Conservation (phyloP, 495 filamentous ascomycete genomes). For the Aspergillus taichungensis region DNA sequence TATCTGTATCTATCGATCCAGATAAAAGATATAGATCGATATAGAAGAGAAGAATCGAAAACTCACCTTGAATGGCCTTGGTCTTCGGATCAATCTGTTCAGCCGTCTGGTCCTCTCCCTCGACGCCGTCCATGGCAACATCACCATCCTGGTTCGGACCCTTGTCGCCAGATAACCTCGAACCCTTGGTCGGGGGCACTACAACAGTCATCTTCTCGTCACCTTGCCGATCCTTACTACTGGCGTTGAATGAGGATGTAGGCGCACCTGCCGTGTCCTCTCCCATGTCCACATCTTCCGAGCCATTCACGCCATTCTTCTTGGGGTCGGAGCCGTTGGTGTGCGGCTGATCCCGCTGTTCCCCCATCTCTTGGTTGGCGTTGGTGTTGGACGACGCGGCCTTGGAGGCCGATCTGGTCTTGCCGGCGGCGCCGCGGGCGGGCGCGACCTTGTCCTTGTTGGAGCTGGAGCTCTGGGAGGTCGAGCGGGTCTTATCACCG, state of each 20-base stretch:
- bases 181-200: conserved; percentile 67
- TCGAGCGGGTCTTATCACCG: conserved; percentile 45
- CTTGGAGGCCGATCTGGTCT: conserved; percentile 43
- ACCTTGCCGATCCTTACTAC: conserved; percentile 59
- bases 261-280: conserved; percentile 57
- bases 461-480: conserved; percentile 42
- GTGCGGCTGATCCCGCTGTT: conserved; percentile 55
- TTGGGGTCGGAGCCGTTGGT: conserved; percentile 61
- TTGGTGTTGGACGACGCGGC: conserved; percentile 39
- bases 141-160: conserved; percentile 60
- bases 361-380: conserved; percentile 38
- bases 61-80: conserved; percentile 58
- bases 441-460: conserved; percentile 40
- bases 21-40: not conserved
- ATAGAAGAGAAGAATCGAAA: conserved; percentile 5
- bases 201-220: conserved; percentile 82
- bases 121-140: conserved; percentile 61
- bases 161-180: conserved; percentile 51
- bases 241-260: conserved; percentile 44
- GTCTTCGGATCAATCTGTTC: conserved; percentile 51
- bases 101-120: conserved; percentile 40
- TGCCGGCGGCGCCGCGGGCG: conserved; percentile 37
- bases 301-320: conserved; percentile 66
- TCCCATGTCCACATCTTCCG: conserved; percentile 76
- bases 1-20: not conserved